Conservation (phyloP, 768 basidiomycete genomes). For the Boletus eberwhitei region DNA sequence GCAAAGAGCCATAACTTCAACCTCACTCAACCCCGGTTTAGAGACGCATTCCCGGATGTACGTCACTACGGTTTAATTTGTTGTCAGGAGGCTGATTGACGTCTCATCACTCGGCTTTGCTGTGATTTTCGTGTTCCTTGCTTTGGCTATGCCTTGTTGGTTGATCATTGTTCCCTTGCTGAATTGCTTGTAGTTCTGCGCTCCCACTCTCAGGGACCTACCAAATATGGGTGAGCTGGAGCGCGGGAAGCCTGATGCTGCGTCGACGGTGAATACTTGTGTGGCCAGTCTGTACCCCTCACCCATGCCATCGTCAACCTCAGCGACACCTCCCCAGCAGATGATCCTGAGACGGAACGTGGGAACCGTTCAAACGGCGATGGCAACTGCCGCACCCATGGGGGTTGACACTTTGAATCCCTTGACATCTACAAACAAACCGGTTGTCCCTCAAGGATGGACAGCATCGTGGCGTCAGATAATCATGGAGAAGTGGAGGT, state of each 20-base stretch:
- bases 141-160: slow-evolving; percentile 10
- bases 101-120: slow-evolving; percentile 15
- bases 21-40: slow-evolving; percentile 71
- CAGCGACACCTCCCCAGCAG: slow-evolving; percentile 22
- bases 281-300: slow-evolving; percentile 13
- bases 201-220: slow-evolving; percentile 60
- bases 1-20: slow-evolving; percentile 85
- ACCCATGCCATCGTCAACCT: slow-evolving; percentile 18
- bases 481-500: slow-evolving; percentile 82
- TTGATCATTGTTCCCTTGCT: slow-evolving; percentile 19
- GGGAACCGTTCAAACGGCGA: slow-evolving; percentile 23
- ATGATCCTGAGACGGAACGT: slow-evolving; percentile 15
- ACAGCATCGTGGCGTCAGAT: slow-evolving; percentile 60
- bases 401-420: slow-evolving; percentile 18
- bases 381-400: slow-evolving; percentile 2
- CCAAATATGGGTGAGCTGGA: slow-evolving; percentile 94
- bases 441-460: slow-evolving; percentile 45
- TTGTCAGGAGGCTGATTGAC: slow-evolving; percentile 22
- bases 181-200: slow-evolving; percentile 56
- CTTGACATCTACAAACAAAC: slow-evolving; percentile 27
- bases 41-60: slow-evolving; percentile 86
- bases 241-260: slow-evolving; percentile 45
- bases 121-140: slow-evolving; percentile 18
- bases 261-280: slow-evolving; percentile 23
- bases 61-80: slow-evolving; percentile 31